These are phyloP conservation scores for Trametes sanguinea DNA, from an alignment of 768 basidiomycete genomes.

Conservation along the genomic window DNA sequence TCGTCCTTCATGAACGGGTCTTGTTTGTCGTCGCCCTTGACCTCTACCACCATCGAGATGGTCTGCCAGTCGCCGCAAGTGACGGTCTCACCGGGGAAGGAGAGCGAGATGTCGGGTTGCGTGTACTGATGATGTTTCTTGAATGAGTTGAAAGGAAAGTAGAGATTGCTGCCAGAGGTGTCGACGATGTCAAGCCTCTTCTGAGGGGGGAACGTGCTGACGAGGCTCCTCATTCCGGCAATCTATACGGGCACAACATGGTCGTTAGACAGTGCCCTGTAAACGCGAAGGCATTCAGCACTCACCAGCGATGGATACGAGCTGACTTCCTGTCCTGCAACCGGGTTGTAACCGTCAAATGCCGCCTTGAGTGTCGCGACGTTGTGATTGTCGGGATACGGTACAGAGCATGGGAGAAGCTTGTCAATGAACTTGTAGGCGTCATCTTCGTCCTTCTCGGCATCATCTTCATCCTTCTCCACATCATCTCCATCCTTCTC, in stretches of 20 bases:
- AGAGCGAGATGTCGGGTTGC: slow-evolving; percentile 2
- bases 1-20: neutral
- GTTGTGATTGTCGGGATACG: neutral
- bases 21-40: neutral
- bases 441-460: neutral
- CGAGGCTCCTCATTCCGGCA: neutral
- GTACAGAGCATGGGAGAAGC: slow-evolving; percentile 1
- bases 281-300: neutral
- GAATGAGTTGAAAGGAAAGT: slow-evolving; percentile 9
- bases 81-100: slow-evolving; percentile 1
- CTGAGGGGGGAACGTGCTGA: neutral
- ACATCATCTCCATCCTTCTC: neutral
- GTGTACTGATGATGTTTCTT: neutral
- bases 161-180: neutral
- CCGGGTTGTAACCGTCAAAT: neutral
- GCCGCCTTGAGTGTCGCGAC: neutral
- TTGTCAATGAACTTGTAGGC: slow-evolving; percentile 1
- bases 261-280: too few species aligned
- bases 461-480: too few species aligned
- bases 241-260: neutral
- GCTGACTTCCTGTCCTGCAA: neutral
- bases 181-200: neutral
- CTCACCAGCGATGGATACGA: neutral
- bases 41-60: slow-evolving; percentile 6
- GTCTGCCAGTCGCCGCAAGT: neutral